These are phyloP conservation scores for Dendrocalamus sinicus DNA, from an alignment of 176 grass and related monocot species.

Conservation along the genomic window DNA sequence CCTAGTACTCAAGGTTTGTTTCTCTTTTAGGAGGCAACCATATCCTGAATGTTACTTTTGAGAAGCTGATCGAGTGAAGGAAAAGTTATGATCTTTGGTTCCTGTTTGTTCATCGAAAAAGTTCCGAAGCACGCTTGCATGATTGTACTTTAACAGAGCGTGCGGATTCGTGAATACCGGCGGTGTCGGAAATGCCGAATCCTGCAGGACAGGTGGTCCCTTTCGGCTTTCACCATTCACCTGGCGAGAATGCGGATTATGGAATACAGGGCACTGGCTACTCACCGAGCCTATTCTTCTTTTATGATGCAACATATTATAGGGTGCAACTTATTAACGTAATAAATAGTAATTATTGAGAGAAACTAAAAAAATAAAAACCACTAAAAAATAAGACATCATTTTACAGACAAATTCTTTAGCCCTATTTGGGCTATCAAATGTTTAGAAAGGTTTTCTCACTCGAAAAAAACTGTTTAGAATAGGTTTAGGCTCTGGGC, in stretches of 20 bases:
- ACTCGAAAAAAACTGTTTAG: neutral
- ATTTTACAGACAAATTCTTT: neutral
- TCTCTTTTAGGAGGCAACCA: conserved; percentile 14
- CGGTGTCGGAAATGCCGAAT: neutral
- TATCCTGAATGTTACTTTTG: conserved; percentile 12
- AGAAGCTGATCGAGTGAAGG: neutral
- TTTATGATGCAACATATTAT: no score
- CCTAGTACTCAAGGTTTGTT: conserved; percentile 3
- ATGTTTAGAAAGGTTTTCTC: neutral
- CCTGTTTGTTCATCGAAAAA: neutral
- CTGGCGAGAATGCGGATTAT: neutral
- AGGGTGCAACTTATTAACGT: no score
- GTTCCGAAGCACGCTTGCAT: neutral
- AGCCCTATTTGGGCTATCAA: neutral
- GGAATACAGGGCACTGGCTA: no score
- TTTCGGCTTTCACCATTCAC: neutral
- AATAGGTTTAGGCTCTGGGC: neutral
- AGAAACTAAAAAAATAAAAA: no score
- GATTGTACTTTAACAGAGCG: conserved; percentile 4
- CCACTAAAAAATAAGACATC: no score
- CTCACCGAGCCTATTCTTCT: neutral
- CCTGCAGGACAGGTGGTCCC: neutral
- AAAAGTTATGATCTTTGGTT: conserved; percentile 10
- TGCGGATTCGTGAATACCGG: neutral
- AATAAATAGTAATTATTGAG: no score